Conservation (phyloP, 108 stramenopile genomes). For the Fragilaria crotonensis region DNA sequence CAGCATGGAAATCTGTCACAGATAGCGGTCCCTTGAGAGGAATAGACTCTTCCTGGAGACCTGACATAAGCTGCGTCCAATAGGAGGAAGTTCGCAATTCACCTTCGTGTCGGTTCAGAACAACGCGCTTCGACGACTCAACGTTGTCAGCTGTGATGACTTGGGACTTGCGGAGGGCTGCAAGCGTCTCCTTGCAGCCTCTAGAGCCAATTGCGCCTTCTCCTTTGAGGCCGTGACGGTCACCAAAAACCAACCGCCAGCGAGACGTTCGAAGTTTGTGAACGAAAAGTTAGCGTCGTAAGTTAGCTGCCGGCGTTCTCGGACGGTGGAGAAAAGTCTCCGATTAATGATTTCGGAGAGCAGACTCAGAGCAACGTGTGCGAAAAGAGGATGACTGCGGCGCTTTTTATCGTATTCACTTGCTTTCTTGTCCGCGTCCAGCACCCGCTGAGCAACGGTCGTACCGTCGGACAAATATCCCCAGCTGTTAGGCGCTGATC, state of each 20-base stretch:
- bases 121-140: constrained; percentile 91
- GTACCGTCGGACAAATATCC: constrained; percentile 82
- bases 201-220: constrained; percentile 86
- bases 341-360: constrained; percentile 89
- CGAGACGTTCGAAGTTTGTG: constrained; percentile 83
- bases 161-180: constrained; percentile 52
- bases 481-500: constrained; percentile 89
- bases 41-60: constrained; percentile 88
- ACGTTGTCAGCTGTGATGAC: constrained; percentile 89
- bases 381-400: constrained; percentile 86
- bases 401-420: constrained; percentile 77
- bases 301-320: constrained; percentile 92
- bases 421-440: constrained; percentile 54
- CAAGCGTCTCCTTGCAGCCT: constrained; percentile 93
- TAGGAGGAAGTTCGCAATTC: constrained; percentile 83
- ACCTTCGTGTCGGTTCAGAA: constrained; percentile 90
- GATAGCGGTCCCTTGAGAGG: constrained; percentile 88
- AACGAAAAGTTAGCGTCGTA: constrained; percentile 97
- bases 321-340: constrained; percentile 88
- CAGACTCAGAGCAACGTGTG: constrained; percentile 72
- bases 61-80: constrained; percentile 91
- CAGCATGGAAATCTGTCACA: constrained; percentile 84
- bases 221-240: constrained; percentile 94
- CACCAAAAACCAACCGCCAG: constrained; percentile 94
- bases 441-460: constrained; percentile 57